Conservation (phyloP, 164 flowering plant genomes). For the Chimonanthus praecox region DNA sequence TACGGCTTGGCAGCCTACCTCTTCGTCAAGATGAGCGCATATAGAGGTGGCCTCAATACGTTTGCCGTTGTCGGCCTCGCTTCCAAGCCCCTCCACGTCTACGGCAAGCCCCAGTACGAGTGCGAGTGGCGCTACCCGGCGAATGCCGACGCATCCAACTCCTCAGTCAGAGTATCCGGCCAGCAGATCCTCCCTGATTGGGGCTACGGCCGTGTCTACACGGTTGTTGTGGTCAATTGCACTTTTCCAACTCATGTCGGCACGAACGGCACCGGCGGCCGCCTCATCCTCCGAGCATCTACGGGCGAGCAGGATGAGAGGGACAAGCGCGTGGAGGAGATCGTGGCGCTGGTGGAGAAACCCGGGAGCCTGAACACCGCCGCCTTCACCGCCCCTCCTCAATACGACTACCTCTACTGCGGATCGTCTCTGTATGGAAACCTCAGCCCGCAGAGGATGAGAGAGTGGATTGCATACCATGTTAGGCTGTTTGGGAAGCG, state of each 20-base stretch:
- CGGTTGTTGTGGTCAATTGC: conserved; percentile 84
- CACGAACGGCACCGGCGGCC: conserved; percentile 51
- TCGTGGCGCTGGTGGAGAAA: conserved; percentile 42
- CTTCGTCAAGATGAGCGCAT: conserved; percentile 82
- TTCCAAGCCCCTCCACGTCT: conserved; percentile 50
- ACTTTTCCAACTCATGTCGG: conserved; percentile 52
- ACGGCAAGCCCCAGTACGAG: conserved; percentile 34
- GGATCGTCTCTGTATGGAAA: conserved; percentile 79
- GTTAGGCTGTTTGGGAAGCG: conserved; percentile 58
- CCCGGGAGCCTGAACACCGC: conserved; percentile 34
- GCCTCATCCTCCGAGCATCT: conserved; percentile 47
- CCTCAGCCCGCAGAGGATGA: conserved; percentile 73
- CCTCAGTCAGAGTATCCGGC: conserved; percentile 22
- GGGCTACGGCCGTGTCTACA: conserved; percentile 94
- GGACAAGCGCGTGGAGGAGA: conserved; percentile 35
- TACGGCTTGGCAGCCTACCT: conserved; percentile 69
- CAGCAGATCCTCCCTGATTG: conserved; percentile 71
- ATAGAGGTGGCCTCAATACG: conserved; percentile 72
- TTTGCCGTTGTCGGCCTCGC: conserved; percentile 50
- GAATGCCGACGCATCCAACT: conserved; percentile 11
- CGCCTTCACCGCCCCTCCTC: conserved; percentile 24
- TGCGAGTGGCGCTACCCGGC: conserved; percentile 48
- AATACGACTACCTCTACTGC: conserved; percentile 77
- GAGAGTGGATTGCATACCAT: conserved; percentile 96
- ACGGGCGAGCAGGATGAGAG: conserved; percentile 42